A percentile compares a stretch with the other conserved stretches of the same genome.
phyloP scores from a whole-genome alignment of 306 rosid species.

The Rosa lucieae region DNA sequence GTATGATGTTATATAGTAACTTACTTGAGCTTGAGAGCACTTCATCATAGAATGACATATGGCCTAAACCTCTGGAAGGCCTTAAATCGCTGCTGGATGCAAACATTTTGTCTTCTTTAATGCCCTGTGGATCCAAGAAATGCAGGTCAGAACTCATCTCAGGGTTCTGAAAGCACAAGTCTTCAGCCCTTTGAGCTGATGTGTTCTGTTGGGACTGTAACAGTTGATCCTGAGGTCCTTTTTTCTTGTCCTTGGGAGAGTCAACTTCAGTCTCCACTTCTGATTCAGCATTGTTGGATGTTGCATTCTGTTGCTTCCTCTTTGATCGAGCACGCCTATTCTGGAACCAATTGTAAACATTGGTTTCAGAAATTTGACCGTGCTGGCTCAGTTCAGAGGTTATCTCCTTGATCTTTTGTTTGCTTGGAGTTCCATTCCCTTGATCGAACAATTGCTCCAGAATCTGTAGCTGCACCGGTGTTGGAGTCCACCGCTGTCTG shows the following conservation, averaged over 20 bases:
- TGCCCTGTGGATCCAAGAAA: constrained; percentile 55
- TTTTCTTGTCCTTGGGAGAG: constrained; percentile 83
- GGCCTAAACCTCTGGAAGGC: constrained; percentile 43
- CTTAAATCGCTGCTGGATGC: constrained; percentile 52
- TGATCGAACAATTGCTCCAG: constrained; percentile 85
- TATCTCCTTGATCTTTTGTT: constrained; percentile 90
- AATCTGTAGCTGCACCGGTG: constrained; percentile 84
- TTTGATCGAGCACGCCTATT: constrained; percentile 94
- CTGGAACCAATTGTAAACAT: constrained; percentile 97
- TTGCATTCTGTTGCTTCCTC: constrained; percentile 68
- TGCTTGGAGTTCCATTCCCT: constrained; percentile 93
- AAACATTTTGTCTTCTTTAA: constrained; percentile 52
- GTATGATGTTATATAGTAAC: constrained; percentile 14
- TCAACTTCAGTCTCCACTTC: constrained; percentile 86
- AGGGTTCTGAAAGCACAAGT: constrained; percentile 65
- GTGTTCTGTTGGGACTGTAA: constrained; percentile 53
- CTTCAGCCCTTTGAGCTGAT: constrained; percentile 44
- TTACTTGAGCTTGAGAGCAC: constrained; percentile 55
- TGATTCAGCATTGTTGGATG: constrained; percentile 60
- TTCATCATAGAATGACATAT: constrained; percentile 65
- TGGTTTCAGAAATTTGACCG: constrained; percentile 91
- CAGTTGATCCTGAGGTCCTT: constrained; percentile 53
- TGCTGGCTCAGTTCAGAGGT: constrained; percentile 84
- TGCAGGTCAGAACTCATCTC: constrained; percentile 66
- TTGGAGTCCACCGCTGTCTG: constrained; percentile 98